A percentile compares a stretch with the other conserved stretches of the same genome.
Conservation (phyloP, 768 basidiomycete species). For the Suillus americanus region DNA sequence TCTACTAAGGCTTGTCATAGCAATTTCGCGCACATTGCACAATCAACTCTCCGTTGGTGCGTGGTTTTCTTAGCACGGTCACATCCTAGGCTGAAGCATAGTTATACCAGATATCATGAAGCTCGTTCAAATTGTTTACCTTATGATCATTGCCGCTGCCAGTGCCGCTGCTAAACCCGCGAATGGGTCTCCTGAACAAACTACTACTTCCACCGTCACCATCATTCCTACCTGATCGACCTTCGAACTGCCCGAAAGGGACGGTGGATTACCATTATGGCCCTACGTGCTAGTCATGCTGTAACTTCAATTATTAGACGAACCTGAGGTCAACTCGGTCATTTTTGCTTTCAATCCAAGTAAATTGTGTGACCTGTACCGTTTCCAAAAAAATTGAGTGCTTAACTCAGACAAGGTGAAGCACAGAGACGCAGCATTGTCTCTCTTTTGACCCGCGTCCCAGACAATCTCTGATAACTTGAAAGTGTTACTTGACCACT, state of each 20-base stretch:
- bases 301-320: too few species aligned
- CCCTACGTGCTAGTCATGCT: too few species aligned
- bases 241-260: too few species aligned
- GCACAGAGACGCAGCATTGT: neutral
- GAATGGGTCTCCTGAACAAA: too few species aligned
- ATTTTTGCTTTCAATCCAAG: neutral
- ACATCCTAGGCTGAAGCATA: neutral
- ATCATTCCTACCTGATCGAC: too few species aligned
- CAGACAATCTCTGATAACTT: neutral
- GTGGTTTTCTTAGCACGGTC: neutral
- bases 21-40: neutral
- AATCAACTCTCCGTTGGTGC: neutral
- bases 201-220: too few species aligned
- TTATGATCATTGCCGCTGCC: slow-evolving; percentile 29
- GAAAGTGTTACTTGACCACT: too few species aligned
- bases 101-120: neutral
- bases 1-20: neutral
- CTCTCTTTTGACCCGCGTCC: too few species aligned
- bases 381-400: neutral
- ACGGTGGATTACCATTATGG: too few species aligned
- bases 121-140: neutral
- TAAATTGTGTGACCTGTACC: neutral
- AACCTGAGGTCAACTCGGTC: neutral
- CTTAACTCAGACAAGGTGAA: too few species aligned
- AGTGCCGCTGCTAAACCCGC: neutral